Conservation (phyloP, 2,329 filamentous ascomycete genomes). For the Boeremia lycopersici region DNA sequence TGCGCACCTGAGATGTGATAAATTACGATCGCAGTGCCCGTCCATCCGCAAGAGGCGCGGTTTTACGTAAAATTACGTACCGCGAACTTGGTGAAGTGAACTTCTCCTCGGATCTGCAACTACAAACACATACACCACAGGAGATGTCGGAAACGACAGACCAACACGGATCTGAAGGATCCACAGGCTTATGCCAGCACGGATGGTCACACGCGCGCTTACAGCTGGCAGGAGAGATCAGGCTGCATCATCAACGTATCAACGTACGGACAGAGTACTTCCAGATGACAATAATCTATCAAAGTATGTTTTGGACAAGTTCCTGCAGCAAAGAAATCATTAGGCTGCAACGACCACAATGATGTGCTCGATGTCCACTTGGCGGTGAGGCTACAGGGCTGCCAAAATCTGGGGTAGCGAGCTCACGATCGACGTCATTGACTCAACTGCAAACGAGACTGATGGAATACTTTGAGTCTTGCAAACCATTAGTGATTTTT, state of each 20-base stretch:
- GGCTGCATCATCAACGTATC: background rate
- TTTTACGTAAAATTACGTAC: slow-evolving; percentile 40
- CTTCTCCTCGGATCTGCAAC: slow-evolving; percentile 35
- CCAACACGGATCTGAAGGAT: background rate
- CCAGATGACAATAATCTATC: background rate
- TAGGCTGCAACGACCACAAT: background rate
- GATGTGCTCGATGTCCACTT: background rate
- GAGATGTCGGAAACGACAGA: slow-evolving; percentile 1
- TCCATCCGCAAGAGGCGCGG: slow-evolving; percentile 9
- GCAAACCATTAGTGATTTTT: background rate
- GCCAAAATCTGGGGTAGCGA: slow-evolving; percentile 15
- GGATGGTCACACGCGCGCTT: background rate
- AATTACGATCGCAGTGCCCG: slow-evolving; percentile 2
- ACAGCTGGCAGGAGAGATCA: background rate
- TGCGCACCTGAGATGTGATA: slow-evolving; percentile 9
- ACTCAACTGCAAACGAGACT: background rate
- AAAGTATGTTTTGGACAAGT: background rate
- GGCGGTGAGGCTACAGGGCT: slow-evolving; percentile 12
- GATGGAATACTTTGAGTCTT: too few relatives aligned
- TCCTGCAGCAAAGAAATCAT: background rate
- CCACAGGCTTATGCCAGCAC: background rate
- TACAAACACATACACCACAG: slow-evolving; percentile 13
- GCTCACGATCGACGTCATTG: slow-evolving; percentile 10
- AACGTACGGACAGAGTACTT: too few relatives aligned
- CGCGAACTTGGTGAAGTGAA: slow-evolving; percentile 12